A percentile compares a stretch with the other conserved stretches of the same genome.
These are phyloP conservation scores for Naganishia randhawae DNA, from an alignment of 768 basidiomycete genomes.

Conservation along the genomic window DNA sequence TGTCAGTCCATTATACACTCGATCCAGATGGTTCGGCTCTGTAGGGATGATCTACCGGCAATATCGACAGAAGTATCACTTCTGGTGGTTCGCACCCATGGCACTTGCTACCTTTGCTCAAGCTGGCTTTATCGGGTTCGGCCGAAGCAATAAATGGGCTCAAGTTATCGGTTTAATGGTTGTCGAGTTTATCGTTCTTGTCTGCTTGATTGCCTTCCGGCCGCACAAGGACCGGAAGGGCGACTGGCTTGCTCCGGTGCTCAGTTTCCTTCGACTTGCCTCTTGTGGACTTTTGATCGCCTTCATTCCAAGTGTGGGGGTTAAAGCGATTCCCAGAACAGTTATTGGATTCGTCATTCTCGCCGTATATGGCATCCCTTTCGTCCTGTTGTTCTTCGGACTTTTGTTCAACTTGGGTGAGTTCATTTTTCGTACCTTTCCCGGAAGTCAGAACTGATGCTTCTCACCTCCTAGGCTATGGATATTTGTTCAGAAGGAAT, in stretches of 20 bases:
- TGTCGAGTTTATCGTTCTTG: slow-evolving; percentile 63
- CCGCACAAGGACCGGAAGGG: slow-evolving; percentile 68
- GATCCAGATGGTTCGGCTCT: slow-evolving; percentile 55
- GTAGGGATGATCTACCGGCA: slow-evolving; percentile 54
- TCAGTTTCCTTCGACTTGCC: slow-evolving; percentile 66
- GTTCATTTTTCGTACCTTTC: slow-evolving; percentile 6
- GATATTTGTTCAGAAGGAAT: slow-evolving; percentile 45
- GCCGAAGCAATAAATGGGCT: slow-evolving; percentile 59
- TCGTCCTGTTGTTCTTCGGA: slow-evolving; percentile 68
- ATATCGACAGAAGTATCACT: slow-evolving; percentile 62
- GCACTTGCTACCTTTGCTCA: slow-evolving; percentile 63
- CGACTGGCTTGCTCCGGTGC: slow-evolving; percentile 65
- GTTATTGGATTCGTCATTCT: slow-evolving; percentile 72
- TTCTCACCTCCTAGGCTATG: slow-evolving; percentile 36
- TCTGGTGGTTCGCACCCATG: slow-evolving; percentile 63
- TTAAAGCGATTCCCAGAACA: slow-evolving; percentile 73
- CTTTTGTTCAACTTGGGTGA: slow-evolving; percentile 56
- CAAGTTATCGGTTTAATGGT: slow-evolving; percentile 68
- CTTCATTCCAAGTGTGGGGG: slow-evolving; percentile 64
- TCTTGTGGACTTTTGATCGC: slow-evolving; percentile 70
- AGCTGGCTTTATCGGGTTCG: slow-evolving; percentile 64
- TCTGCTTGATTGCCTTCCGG: slow-evolving; percentile 56
- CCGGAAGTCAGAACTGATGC: not conserved
- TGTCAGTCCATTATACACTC: slow-evolving; percentile 57
- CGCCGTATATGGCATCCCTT: slow-evolving; percentile 67